Evolutionary conservation across 306 rosid species (phyloP), one percentile per base, ranked within the genome.

Genomic region (Cucurbita maxima): DNA sequence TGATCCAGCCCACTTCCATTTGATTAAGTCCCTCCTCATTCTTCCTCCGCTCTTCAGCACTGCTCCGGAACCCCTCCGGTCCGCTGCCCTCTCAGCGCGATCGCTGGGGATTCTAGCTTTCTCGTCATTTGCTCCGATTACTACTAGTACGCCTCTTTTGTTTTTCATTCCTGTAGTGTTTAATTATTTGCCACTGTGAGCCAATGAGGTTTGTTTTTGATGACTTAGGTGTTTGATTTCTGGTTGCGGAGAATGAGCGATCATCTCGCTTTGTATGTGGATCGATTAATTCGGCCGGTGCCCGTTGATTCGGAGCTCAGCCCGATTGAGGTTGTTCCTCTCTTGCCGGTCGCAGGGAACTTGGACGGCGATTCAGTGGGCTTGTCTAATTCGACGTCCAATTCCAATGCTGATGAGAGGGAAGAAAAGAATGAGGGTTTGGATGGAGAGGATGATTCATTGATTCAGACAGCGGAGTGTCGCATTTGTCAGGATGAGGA

Each of bases 401-500:
- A 50, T 45, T 76, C 36, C 76, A 81, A 58, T 41, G 41, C 18
- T 36, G 83, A 56, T 4, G 71, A 51, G 43, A 59, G 47, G 47
- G 41, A 30, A 72, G 80, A 76, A 47, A 43, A 47, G 10, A 78
- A 8, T 16, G 89, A 57, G 18, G 87, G 50, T 58, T 56, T 73
- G 30, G 85, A 67, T 44, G 97, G 61, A 19, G 78, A 93, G 81
- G 84, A 88, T 47, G 92, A 84, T 60, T 93, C 87, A 62, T 82
- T 90, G 82, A 82, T 90, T 75, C 92, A 84, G 89, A 72, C 43
- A 79, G 96, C 83, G 25, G 98, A 93, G 82, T 93, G 98, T 77
- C 98, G 98, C 19, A 93, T 93, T 84, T 93, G 98, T 62, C 98
- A 93, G 89, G 97, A 90, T 75, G 98, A 93, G 81, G 98, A 93